Conservation (phyloP, 2,329 filamentous ascomycete genomes). For the Talaromyces atroroseus region DNA sequence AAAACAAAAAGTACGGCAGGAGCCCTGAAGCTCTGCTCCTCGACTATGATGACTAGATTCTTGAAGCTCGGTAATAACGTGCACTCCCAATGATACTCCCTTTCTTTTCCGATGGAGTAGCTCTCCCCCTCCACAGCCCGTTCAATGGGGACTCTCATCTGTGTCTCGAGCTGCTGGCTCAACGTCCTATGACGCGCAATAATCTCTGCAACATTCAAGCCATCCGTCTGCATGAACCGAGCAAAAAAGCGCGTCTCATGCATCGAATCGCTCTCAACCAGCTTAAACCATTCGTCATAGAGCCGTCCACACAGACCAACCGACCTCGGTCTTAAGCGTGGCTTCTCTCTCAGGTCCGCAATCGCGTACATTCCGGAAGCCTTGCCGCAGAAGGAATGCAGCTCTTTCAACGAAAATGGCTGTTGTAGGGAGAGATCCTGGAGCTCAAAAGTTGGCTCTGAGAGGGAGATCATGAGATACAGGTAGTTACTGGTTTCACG, state of each 20-base stretch:
- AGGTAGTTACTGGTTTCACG: background rate
- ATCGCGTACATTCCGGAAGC: background rate
- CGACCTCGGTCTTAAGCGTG: too few relatives aligned
- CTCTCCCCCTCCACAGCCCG: background rate
- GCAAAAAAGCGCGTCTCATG: background rate
- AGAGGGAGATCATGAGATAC: background rate
- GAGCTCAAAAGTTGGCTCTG: background rate
- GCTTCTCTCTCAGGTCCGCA: background rate
- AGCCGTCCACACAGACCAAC: background rate
- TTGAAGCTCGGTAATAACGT: background rate
- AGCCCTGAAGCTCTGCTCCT: background rate
- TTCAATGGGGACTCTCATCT: background rate
- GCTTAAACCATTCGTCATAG: background rate
- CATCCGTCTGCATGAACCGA: conserved; percentile 2
- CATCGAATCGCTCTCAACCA: background rate
- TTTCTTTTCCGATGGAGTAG: background rate
- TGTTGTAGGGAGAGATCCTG: background rate
- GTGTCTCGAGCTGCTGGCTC: background rate
- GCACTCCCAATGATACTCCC: background rate
- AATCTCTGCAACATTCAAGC: background rate
- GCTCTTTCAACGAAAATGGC: background rate
- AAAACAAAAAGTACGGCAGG: background rate
- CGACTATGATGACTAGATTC: background rate
- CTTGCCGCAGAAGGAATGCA: background rate
- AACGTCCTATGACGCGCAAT: background rate